These are phyloP conservation scores for Corylus heterophylla DNA, from an alignment of 306 rosid genomes.

Conservation along the genomic window DNA sequence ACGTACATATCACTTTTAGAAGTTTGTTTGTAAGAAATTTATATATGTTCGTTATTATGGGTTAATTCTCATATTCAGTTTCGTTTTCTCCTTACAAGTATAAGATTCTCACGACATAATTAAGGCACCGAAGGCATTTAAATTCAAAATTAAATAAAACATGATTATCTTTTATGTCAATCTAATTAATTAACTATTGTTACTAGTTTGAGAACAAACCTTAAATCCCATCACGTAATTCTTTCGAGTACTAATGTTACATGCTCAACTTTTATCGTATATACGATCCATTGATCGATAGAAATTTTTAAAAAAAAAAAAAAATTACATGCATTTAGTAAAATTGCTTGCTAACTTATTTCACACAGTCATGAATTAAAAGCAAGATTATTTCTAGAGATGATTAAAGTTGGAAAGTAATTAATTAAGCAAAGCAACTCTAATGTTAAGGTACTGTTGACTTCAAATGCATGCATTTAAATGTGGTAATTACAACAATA, in stretches of 20 bases:
- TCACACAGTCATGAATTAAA: background rate
- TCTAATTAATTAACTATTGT: too few relatives aligned
- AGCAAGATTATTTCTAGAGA: background rate
- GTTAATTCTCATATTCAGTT: background rate
- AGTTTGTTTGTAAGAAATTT: too few relatives aligned
- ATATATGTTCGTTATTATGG: background rate
- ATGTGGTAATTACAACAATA: background rate
- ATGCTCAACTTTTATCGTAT: too few relatives aligned
- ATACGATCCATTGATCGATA: too few relatives aligned
- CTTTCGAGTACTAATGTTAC: too few relatives aligned
- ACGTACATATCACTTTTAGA: too few relatives aligned
- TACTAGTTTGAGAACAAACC: too few relatives aligned
- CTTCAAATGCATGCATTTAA: background rate
- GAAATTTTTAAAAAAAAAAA: too few relatives aligned
- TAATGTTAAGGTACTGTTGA: too few relatives aligned
- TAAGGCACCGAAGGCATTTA: background rate
- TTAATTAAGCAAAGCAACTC: background rate
- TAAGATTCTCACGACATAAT: background rate
- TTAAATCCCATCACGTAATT: too few relatives aligned
- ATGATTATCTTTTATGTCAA: too few relatives aligned
- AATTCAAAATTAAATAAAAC: too few relatives aligned
- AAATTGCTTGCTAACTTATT: background rate
- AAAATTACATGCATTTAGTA: background rate
- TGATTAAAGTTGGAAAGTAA: background rate
- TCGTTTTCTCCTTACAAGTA: background rate